These are phyloP conservation scores for Thermomucor indicae-seudaticae DNA, from an alignment of 371 early-diverging fungal species.

Conservation along the genomic window DNA sequence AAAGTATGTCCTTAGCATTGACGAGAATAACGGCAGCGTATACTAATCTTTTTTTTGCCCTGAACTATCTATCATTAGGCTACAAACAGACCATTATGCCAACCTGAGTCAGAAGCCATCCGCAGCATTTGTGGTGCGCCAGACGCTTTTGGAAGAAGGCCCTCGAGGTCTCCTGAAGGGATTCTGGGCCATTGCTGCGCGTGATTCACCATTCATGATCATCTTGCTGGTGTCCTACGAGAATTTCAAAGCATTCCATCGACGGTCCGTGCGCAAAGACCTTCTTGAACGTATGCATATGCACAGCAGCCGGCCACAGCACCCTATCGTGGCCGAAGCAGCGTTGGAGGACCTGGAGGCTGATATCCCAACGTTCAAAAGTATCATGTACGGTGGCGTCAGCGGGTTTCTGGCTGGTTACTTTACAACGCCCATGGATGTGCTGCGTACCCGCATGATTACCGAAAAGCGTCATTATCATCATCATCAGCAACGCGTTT, in stretches of 20 bases:
- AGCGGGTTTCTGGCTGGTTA: constrained; percentile 80
- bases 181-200: constrained; percentile 71
- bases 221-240: constrained; percentile 80
- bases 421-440: constrained; percentile 82
- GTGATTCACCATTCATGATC: constrained; percentile 83
- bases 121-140: constrained; percentile 49
- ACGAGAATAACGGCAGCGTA: constrained; percentile 1
- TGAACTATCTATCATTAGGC: too few relatives aligned
- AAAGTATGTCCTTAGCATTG: too few relatives aligned
- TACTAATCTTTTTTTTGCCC: constrained; percentile 3
- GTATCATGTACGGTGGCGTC: constrained; percentile 72
- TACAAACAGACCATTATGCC: constrained; percentile 67
- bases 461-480: constrained; percentile 35
- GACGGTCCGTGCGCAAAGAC: constrained; percentile 39
- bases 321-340: constrained; percentile 48
- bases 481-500: constrained; percentile 3
- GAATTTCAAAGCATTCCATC: constrained; percentile 72
- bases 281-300: constrained; percentile 31
- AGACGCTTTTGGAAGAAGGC: constrained; percentile 63
- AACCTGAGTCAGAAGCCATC: constrained; percentile 12
- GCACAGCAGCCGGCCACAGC: constrained; percentile 21
- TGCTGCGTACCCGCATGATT: constrained; percentile 76
- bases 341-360: constrained; percentile 51
- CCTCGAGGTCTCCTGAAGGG: constrained; percentile 72
- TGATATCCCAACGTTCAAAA: constrained; percentile 65